Percentiles rank a stretch among this genome's conserved stretches.
These are phyloP conservation scores for Talaromyces piceae DNA, from an alignment of 2,329 filamentous ascomycete genomes.

Conservation along the genomic window DNA sequence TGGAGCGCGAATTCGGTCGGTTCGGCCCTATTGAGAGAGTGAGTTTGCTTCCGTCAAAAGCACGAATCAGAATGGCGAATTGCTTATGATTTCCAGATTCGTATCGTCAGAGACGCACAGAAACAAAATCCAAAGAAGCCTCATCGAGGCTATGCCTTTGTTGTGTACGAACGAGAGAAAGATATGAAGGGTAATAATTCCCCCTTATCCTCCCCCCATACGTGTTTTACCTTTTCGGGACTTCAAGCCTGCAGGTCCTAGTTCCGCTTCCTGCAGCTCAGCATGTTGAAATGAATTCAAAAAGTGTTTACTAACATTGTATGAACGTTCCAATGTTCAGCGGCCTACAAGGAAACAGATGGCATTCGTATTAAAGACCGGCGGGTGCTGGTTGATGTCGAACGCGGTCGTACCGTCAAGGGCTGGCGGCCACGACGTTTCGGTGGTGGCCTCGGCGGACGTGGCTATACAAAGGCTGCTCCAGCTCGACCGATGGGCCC, in stretches of 20 bases:
- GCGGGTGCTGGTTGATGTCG: slow-evolving; percentile 88
- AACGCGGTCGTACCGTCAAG: slow-evolving; percentile 87
- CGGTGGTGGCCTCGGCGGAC: slow-evolving; percentile 84
- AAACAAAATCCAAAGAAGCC: slow-evolving; percentile 75
- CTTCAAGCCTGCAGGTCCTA: slow-evolving; percentile 9
- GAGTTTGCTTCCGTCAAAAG: slow-evolving; percentile 29
- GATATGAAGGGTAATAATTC: slow-evolving; percentile 86
- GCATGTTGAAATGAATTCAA: background rate
- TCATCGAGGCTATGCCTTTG: slow-evolving; percentile 88
- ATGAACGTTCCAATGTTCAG: slow-evolving; percentile 42
- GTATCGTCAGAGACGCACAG: slow-evolving; percentile 73
- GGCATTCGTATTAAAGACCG: slow-evolving; percentile 88
- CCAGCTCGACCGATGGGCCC: slow-evolving; percentile 63
- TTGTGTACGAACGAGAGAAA: slow-evolving; percentile 93
- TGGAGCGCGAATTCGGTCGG: slow-evolving; percentile 87
- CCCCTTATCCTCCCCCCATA: slow-evolving; percentile 32
- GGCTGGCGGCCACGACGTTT: slow-evolving; percentile 89
- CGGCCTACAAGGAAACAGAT: slow-evolving; percentile 83
- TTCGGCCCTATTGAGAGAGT: slow-evolving; percentile 92
- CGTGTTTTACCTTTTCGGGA: slow-evolving; percentile 21
- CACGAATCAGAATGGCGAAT: background rate
- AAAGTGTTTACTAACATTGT: slow-evolving; percentile 12
- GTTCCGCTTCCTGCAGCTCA: slow-evolving; percentile 17
- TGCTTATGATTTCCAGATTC: slow-evolving; percentile 53
- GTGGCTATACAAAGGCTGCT: slow-evolving; percentile 81